These are phyloP conservation scores for Ustilaginoidea virens DNA, from an alignment of 2,329 filamentous ascomycete species.

Conservation along the genomic window DNA sequence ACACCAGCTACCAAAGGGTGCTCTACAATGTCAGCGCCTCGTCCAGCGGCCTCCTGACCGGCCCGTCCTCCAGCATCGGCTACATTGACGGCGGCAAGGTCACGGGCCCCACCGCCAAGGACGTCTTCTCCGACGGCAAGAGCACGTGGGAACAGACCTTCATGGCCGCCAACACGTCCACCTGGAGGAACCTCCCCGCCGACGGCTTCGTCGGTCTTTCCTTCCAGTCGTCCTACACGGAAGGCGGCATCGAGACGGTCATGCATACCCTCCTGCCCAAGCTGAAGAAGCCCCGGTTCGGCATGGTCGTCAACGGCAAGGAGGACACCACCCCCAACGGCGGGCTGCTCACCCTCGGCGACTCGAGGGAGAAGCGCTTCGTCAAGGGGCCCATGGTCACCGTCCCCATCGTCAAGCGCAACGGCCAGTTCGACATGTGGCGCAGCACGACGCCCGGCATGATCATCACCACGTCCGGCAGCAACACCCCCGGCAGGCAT, in stretches of 20 bases:
- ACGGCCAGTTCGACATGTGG: slow-evolving; percentile 16
- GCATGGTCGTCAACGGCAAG: slow-evolving; percentile 14
- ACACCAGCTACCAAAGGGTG: slow-evolving; percentile 11
- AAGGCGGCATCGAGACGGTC: slow-evolving; percentile 13
- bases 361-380: slow-evolving; percentile 15
- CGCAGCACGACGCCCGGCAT: slow-evolving; percentile 9
- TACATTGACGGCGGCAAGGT: slow-evolving; percentile 17
- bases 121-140: slow-evolving; percentile 10
- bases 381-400: slow-evolving; percentile 10
- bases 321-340: slow-evolving; percentile 4
- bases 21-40: slow-evolving; percentile 15
- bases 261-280: slow-evolving; percentile 17
- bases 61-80: slow-evolving; percentile 9
- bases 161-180: slow-evolving; percentile 14
- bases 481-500: no score
- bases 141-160: slow-evolving; percentile 14
- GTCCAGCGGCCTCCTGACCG: slow-evolving; percentile 10
- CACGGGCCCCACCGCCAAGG: slow-evolving; percentile 12
- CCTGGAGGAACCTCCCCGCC: slow-evolving; percentile 13
- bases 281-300: slow-evolving; percentile 17
- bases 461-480: slow-evolving; percentile 5
- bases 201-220: slow-evolving; percentile 21
- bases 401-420: slow-evolving; percentile 6
- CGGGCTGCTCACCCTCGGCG: slow-evolving; percentile 18
- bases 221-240: slow-evolving; percentile 16